phyloP scores from a whole-genome alignment of 768 basidiomycete species.

The Hirschioporus abietinus region DNA sequence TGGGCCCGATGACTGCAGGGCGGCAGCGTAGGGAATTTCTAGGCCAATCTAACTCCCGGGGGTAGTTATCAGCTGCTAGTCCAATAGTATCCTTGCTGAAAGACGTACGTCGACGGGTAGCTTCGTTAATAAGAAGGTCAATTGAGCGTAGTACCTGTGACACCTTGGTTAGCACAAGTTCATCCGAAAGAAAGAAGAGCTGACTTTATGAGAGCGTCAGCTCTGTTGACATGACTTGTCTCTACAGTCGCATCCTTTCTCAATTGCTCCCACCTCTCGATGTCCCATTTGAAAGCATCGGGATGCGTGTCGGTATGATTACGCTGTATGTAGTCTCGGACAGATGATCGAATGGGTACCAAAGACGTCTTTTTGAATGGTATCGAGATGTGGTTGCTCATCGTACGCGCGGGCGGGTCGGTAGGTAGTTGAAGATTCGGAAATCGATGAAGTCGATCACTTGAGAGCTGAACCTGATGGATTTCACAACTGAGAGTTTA shows the following conservation, averaged over 20 bases:
- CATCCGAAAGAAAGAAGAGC: constrained; percentile 21
- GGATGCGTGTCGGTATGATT: constrained; percentile 69
- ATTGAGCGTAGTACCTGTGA: constrained; percentile 85
- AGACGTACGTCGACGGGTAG: constrained; percentile 70
- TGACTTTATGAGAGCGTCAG: constrained; percentile 53
- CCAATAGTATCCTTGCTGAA: background rate
- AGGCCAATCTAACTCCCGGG: constrained; percentile 53
- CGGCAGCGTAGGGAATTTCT: constrained; percentile 67
- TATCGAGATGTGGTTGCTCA: constrained; percentile 74
- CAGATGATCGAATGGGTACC: constrained; percentile 46
- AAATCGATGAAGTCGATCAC: background rate
- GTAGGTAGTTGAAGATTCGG: background rate
- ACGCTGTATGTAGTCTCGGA: constrained; percentile 60
- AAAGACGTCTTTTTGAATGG: constrained; percentile 69
- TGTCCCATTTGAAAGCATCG: constrained; percentile 78
- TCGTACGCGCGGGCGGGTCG: constrained; percentile 20
- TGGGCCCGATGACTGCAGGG: constrained; percentile 51
- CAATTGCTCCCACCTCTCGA: constrained; percentile 62
- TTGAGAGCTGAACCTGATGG: background rate
- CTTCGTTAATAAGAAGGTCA: constrained; percentile 78
- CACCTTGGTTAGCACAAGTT: background rate
- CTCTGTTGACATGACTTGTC: constrained; percentile 49
- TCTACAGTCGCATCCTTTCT: constrained; percentile 51
- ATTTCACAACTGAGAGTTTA: background rate
- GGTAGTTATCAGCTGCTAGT: background rate